These are phyloP conservation scores for Fusarium aywerte DNA, from an alignment of 2,329 filamentous ascomycete species.

Conservation along the genomic window DNA sequence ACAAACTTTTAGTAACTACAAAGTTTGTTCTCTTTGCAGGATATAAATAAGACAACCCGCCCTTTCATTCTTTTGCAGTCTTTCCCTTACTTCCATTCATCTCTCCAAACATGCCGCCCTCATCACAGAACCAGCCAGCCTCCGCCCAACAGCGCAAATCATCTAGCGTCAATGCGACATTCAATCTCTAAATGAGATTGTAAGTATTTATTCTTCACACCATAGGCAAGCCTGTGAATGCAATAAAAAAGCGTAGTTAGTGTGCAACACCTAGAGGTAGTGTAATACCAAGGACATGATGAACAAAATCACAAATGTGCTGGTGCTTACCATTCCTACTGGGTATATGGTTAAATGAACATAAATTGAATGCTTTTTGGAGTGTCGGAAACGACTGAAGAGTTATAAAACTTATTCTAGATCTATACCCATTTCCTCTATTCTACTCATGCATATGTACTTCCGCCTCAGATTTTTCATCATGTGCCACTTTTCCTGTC, in stretches of 20 bases:
- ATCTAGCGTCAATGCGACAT: not conserved
- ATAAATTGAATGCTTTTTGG: not conserved
- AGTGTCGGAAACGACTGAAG: not conserved
- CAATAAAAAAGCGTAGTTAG: constrained; percentile 1
- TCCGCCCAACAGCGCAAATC: not conserved
- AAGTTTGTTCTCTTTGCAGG: not conserved
- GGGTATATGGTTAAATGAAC: not conserved
- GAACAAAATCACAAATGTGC: not conserved
- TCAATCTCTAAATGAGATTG: not conserved
- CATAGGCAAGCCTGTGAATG: constrained; percentile 8
- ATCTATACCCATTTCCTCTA: not conserved
- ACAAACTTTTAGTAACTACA: not conserved
- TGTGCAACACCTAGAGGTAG: constrained; percentile 3
- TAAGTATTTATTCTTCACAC: constrained; percentile 1
- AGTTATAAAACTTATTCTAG: not conserved
- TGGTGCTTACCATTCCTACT: not conserved
- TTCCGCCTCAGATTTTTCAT: constrained; percentile 35
- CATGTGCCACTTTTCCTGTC: constrained; percentile 26
- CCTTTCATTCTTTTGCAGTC: not conserved
- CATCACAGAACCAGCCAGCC: not conserved
- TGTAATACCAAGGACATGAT: constrained; percentile 3
- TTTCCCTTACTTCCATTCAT: not conserved
- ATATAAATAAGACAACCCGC: not conserved
- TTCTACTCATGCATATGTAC: constrained; percentile 18
- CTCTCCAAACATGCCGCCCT: not conserved